Evolutionary conservation across 1,139 yeast genomes (phyloP), one percentile per base, ranked within the genome.

Genomic region (Hanseniaspora uvarum): DNA sequence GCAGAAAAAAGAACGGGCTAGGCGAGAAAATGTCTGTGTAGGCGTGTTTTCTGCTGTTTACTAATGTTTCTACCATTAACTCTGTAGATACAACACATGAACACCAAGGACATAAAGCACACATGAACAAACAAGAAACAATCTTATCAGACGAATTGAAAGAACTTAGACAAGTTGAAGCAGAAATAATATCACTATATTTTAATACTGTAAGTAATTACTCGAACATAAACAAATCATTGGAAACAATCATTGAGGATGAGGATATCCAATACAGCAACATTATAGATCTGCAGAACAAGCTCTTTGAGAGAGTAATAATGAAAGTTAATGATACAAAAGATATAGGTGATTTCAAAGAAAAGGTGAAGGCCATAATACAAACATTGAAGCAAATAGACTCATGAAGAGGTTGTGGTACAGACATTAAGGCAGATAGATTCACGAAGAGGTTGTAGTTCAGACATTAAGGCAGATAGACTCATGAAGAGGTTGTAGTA

Each of bases 151-250:
- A 28, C 7, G 53, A 50, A 21, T 16, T 50, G 8, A 18, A 43
- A 7, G 37, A 50, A 14, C 36, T 50, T 5, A 50, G 41, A 37
- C 21, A 36, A 11, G 23, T 50, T 21, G 53, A 50, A 37, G 31
- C 53, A 23, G 48, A 50, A 5, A 50, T 50, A 26, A 50, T 50
- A 16, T 50, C 53, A 6, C 31, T 50, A 3, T 50, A 50, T 24
- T 50, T 50, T 33, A 50, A 26, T 26, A 50, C 53, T 21, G 53
- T 50, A 2, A 50, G 46, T 38, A 43, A 50, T 24, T 50, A 50
- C 41, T 50, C 53, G 1, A 50, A 50, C 37, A 18, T 50, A 21
- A 50, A 50, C 36, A 50, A 50, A 19, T 36, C 40, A 7, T 16
- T 50, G 5, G 48, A 39, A 5, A 43, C 46, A 2, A 40, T 34